These are phyloP conservation scores for Daldinia caldariorum DNA, from an alignment of 495 filamentous ascomycete genomes.

Conservation along the genomic window DNA sequence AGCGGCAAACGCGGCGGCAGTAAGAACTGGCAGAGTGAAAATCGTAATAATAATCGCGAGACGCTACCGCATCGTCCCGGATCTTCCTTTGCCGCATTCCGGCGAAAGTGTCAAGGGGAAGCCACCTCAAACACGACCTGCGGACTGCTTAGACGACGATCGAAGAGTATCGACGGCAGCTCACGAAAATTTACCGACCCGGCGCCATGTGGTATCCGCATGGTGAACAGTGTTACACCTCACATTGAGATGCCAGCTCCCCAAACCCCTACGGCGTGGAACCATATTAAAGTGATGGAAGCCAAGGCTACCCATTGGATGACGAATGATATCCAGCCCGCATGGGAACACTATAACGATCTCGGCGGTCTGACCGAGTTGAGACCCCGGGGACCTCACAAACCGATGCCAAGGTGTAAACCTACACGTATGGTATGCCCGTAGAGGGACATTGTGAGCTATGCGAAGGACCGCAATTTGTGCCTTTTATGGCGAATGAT, in stretches of 20 bases:
- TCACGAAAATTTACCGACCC: background rate
- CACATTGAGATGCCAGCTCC: conserved; percentile 41
- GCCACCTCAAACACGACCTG: background rate
- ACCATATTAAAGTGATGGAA: conserved; percentile 43
- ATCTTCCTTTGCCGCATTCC: conserved; percentile 1
- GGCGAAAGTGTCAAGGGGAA: conserved; percentile 6
- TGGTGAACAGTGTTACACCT: conserved; percentile 17
- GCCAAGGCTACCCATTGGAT: conserved; percentile 32
- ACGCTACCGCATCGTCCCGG: background rate
- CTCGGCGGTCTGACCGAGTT: conserved; percentile 48
- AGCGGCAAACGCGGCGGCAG: background rate
- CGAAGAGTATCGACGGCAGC: conserved; percentile 8
- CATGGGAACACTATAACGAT: conserved; percentile 50
- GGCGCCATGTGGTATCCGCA: conserved; percentile 25
- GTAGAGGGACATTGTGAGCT: background rate
- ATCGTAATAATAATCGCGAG: background rate
- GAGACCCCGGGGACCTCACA: background rate
- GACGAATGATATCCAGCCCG: conserved; percentile 39
- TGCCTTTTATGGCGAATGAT: conserved; percentile 11
- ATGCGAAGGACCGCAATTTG: background rate
- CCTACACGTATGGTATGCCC: background rate
- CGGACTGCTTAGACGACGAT: conserved; percentile 17
- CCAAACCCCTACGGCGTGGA: conserved; percentile 35
- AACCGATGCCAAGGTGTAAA: background rate
- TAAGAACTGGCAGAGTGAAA: background rate